A percentile compares a stretch with the other conserved stretches of the same genome.
These are phyloP conservation scores for Neurospora terricola DNA, from an alignment of 495 filamentous ascomycete species.

Conservation along the genomic window DNA sequence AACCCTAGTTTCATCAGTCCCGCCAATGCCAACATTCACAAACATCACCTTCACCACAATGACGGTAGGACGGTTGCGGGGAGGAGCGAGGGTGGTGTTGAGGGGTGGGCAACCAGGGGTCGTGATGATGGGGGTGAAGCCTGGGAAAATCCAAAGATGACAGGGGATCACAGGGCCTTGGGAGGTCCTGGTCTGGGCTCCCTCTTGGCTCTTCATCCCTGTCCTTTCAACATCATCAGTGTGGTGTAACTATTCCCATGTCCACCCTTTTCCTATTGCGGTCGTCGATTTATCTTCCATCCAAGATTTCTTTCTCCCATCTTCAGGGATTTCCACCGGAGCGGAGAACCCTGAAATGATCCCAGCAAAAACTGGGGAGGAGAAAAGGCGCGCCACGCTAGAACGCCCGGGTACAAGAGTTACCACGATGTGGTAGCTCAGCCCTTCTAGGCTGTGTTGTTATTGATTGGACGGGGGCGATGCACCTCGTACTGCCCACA, in stretches of 20 bases:
- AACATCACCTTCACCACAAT: background rate
- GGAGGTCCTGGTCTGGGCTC: conserved; percentile 1
- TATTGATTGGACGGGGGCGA: background rate
- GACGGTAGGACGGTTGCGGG: background rate
- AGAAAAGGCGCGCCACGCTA: background rate
- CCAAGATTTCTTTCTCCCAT: background rate
- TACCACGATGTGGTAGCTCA: conserved; percentile 6
- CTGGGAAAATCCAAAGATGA: background rate
- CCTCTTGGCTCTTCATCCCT: conserved; percentile 7
- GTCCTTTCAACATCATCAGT: background rate
- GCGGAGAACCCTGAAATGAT: background rate
- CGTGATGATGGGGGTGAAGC: background rate
- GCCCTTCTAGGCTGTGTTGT: conserved; percentile 6
- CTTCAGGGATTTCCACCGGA: background rate
- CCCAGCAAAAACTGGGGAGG: background rate
- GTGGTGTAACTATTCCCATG: background rate
- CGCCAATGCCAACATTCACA: background rate
- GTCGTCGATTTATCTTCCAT: background rate
- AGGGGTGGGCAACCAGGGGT: background rate
- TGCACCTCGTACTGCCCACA: background rate
- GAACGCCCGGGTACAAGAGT: background rate
- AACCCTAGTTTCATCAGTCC: background rate
- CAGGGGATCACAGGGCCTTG: background rate
- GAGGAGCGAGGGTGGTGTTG: background rate
- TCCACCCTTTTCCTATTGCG: background rate